These are phyloP conservation scores for Mycena albidolilacea DNA, from an alignment of 768 basidiomycete genomes.

Conservation along the genomic window DNA sequence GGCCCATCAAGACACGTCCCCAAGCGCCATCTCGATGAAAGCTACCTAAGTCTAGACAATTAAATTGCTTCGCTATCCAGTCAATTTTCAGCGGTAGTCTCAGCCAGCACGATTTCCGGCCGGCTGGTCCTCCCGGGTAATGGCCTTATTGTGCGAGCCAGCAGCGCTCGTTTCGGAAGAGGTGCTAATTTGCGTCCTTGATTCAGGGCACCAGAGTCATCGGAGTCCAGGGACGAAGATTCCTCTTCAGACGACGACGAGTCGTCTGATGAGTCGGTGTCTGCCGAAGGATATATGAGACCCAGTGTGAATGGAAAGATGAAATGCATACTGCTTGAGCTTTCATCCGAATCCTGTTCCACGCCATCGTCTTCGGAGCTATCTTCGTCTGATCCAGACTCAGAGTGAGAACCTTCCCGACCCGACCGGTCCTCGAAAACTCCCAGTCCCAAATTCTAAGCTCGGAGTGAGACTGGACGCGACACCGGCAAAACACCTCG, in stretches of 20 bases:
- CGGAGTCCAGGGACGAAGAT: conserved; percentile 9
- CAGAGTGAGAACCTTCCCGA: conserved; percentile 11
- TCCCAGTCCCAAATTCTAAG: conserved; percentile 59
- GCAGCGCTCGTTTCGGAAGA: conserved; percentile 32
- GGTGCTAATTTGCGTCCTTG: conserved; percentile 22
- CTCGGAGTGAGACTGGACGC: background rate
- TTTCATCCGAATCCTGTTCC: conserved; percentile 18
- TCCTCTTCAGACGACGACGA: background rate
- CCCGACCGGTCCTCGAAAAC: conserved; percentile 51
- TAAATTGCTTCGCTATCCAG: background rate
- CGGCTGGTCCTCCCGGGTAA: conserved; percentile 9
- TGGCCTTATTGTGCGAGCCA: conserved; percentile 22
- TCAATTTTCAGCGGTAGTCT: conserved; percentile 14
- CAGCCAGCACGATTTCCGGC: conserved; percentile 30
- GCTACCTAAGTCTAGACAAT: background rate
- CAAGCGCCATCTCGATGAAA: no score
- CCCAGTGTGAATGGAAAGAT: background rate
- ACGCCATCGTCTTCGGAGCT: conserved; percentile 7
- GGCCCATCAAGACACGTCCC: no score
- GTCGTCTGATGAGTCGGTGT: background rate
- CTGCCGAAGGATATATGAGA: background rate
- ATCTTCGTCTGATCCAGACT: conserved; percentile 1
- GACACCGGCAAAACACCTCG: background rate
- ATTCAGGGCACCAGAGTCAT: background rate
- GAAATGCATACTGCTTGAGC: conserved; percentile 1